These are phyloP conservation scores for Botrytis pseudocinerea DNA, from an alignment of 2,329 filamentous ascomycete species.

Conservation along the genomic window DNA sequence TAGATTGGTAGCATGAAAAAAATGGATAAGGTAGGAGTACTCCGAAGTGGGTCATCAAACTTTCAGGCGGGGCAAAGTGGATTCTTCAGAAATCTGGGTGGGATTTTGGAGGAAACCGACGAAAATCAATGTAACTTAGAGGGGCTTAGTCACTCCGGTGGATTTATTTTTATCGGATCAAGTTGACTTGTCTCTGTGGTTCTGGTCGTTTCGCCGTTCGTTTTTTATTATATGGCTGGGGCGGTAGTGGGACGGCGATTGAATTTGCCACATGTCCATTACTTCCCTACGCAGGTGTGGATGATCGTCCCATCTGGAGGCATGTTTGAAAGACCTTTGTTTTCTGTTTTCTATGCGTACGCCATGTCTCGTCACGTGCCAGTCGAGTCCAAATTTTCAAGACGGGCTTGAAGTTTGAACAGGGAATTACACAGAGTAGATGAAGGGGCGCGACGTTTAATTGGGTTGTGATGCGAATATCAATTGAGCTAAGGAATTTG, in stretches of 20 bases:
- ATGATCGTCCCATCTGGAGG: background rate
- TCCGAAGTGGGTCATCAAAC: background rate
- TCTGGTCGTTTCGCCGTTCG: background rate
- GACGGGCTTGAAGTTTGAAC: background rate
- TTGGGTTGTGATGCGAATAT: background rate
- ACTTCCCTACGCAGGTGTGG: background rate
- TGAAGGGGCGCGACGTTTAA: background rate
- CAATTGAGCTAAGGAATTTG: background rate
- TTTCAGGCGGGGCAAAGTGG: conserved; percentile 12
- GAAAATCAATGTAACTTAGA: background rate
- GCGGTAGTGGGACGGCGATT: background rate
- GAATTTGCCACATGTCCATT: background rate
- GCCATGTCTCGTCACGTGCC: background rate
- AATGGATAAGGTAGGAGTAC: conserved; percentile 3
- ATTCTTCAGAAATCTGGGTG: background rate
- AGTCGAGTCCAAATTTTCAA: background rate
- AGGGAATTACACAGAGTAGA: no score
- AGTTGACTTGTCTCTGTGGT: background rate
- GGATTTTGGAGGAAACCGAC: background rate
- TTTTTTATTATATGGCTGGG: background rate
- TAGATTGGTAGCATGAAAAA: conserved; percentile 10
- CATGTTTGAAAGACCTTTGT: background rate
- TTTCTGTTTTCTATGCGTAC: no score
- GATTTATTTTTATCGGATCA: background rate
- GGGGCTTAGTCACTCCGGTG: background rate